Evolutionary conservation across 371 early-diverging fungal species (phyloP).

Genomic region (Blastocladiella emersonii): DNA sequence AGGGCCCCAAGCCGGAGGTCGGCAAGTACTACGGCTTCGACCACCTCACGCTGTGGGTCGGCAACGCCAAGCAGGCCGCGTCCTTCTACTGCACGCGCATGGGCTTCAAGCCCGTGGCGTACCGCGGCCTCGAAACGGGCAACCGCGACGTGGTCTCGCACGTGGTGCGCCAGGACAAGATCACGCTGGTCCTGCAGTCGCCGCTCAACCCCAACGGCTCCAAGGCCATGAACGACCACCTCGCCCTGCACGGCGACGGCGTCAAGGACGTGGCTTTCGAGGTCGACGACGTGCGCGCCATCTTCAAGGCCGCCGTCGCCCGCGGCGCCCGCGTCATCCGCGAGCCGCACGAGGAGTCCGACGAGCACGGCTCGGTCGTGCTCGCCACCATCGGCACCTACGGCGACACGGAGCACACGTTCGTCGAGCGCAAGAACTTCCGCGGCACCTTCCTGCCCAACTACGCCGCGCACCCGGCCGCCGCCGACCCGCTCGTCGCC

Average conservation of each 20-base stretch:
- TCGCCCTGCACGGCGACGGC: slow-evolving; percentile 79
- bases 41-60: slow-evolving; percentile 73
- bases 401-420: slow-evolving; percentile 87
- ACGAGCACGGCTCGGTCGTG: slow-evolving; percentile 73
- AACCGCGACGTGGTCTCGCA: slow-evolving; percentile 71
- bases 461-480: slow-evolving; percentile 34
- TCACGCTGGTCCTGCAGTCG: slow-evolving; percentile 79
- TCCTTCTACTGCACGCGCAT: slow-evolving; percentile 72
- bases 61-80: slow-evolving; percentile 91
- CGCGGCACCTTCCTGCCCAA: slow-evolving; percentile 80
- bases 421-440: slow-evolving; percentile 74
- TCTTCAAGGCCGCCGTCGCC: slow-evolving; percentile 60
- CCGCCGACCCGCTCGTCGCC: slow-evolving; percentile 50
- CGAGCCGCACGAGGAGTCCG: slow-evolving; percentile 63
- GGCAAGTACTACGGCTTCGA: slow-evolving; percentile 34
- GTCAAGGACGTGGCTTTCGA: slow-evolving; percentile 89
- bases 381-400: slow-evolving; percentile 87
- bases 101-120: slow-evolving; percentile 84
- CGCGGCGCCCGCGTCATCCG: slow-evolving; percentile 75
- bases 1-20: slow-evolving; percentile 20
- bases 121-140: slow-evolving; percentile 91
- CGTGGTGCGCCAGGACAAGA: slow-evolving; percentile 65
- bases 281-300: slow-evolving; percentile 67
- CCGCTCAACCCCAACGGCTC: slow-evolving; percentile 70
- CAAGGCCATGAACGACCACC: slow-evolving; percentile 51